A percentile compares a stretch with the other conserved stretches of the same genome.
phyloP scores from a whole-genome alignment of 2,329 filamentous ascomycete genomes.

The Colletotrichum sublineola region DNA sequence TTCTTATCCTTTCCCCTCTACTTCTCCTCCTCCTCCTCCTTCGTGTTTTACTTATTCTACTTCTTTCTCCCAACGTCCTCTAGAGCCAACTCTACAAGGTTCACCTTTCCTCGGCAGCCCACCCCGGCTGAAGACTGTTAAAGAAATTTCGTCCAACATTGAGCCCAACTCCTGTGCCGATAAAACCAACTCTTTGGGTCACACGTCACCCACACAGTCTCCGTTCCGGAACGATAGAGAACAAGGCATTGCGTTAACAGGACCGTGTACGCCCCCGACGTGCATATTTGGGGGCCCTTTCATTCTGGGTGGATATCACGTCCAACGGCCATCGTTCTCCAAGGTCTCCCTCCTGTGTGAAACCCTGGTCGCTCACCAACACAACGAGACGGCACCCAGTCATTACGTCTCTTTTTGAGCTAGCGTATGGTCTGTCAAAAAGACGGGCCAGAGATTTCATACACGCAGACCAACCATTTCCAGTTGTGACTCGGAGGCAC shows the following conservation, averaged over 20 bases:
- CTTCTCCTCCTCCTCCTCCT: background rate
- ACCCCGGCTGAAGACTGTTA: background rate
- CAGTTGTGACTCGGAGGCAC: slow-evolving; percentile 22
- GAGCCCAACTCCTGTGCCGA: background rate
- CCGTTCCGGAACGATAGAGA: slow-evolving; percentile 15
- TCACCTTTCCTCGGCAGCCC: background rate
- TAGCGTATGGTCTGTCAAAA: slow-evolving; percentile 28
- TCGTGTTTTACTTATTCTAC: background rate
- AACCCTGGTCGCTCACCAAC: slow-evolving; percentile 31
- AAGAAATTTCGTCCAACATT: background rate
- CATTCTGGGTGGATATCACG: slow-evolving; percentile 22
- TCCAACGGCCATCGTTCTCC: slow-evolving; percentile 32
- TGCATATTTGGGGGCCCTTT: slow-evolving; percentile 29
- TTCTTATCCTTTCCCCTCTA: background rate
- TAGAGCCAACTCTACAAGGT: background rate
- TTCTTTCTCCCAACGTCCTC: background rate
- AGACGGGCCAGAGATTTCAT: slow-evolving; percentile 6
- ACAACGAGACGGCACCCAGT: slow-evolving; percentile 17
- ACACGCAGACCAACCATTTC: slow-evolving; percentile 10
- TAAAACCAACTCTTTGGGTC: slow-evolving; percentile 28
- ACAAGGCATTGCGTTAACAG: slow-evolving; percentile 34
- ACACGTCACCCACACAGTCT: slow-evolving; percentile 16
- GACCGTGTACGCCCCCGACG: slow-evolving; percentile 14
- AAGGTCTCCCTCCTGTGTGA: slow-evolving; percentile 35
- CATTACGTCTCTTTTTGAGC: slow-evolving; percentile 30